Evolutionary conservation across 2,329 filamentous ascomycete genomes (phyloP).

Genomic region (Podosphaera fusca): DNA sequence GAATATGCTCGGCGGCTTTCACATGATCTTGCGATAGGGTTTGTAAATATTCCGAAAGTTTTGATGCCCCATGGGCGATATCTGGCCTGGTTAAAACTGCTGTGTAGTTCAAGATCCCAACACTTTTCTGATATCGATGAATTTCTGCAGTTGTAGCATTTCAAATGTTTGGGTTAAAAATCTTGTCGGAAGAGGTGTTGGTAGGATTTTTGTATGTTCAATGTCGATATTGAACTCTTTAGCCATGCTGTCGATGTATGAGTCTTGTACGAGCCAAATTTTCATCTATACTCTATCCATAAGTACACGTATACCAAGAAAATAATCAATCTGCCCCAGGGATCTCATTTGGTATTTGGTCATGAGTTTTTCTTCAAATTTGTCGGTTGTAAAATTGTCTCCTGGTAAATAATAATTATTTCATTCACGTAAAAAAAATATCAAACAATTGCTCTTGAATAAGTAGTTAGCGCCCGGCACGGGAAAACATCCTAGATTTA

Average conservation of each 20-base stretch:
- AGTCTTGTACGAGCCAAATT: not conserved
- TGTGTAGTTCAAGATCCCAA: not conserved
- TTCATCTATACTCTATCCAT: not conserved
- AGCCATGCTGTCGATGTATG: not conserved
- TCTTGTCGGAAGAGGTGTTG: not conserved
- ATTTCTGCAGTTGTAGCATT: not conserved
- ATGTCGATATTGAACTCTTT: not conserved
- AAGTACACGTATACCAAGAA: not conserved
- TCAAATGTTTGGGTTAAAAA: not conserved
- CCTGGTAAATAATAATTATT: not conserved
- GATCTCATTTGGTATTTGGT: not conserved
- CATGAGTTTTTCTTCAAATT: not conserved
- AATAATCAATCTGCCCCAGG: not conserved
- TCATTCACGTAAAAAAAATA: not conserved
- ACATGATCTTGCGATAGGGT: too few species aligned
- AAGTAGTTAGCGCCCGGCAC: not conserved
- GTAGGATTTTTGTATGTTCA: not conserved
- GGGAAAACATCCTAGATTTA: not conserved
- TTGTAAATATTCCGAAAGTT: not conserved
- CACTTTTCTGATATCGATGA: not conserved
- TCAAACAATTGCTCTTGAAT: not conserved
- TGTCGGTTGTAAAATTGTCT: not conserved
- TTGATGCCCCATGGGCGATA: not conserved
- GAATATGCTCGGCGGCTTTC: too few species aligned
- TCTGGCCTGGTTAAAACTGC: not conserved